These are phyloP conservation scores for Persicaria tinctoria DNA, from an alignment of 148 eudicot species.

Conservation along the genomic window DNA sequence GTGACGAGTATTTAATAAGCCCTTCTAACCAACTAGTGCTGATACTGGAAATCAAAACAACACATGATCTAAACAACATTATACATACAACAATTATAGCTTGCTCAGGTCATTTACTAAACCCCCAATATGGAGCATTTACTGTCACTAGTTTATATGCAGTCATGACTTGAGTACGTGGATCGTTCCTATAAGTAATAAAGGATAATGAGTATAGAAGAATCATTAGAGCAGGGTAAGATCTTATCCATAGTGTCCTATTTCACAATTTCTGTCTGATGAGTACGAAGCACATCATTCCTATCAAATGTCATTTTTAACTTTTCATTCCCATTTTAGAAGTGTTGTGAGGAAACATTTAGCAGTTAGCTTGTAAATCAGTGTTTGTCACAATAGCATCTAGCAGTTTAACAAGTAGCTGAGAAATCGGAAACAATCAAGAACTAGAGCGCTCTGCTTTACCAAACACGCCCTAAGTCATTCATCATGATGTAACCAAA, in stretches of 20 bases:
- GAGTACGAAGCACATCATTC: neutral
- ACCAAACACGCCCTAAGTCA: neutral
- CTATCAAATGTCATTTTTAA: neutral
- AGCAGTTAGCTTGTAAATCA: no score
- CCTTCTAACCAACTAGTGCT: no score
- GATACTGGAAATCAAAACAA: no score
- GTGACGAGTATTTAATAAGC: no score
- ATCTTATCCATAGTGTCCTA: neutral
- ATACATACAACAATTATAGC: conserved; percentile 41
- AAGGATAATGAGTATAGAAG: neutral
- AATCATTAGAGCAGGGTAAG: neutral
- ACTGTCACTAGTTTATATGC: conserved; percentile 67
- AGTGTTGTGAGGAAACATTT: no score
- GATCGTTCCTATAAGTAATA: conserved; percentile 27
- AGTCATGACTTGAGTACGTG: conserved; percentile 44
- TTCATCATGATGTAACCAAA: neutral
- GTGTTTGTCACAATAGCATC: no score
- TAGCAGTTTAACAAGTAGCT: no score
- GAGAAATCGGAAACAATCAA: no score
- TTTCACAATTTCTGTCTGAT: neutral
- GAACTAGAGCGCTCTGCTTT: neutral
- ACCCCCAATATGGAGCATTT: conserved; percentile 71
- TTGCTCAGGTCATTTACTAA: conserved; percentile 52
- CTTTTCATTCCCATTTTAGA: no score
- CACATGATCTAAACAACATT: no score